Evolutionary conservation across 768 basidiomycete genomes (phyloP), one percentile per base, ranked within the genome.

Genomic region (Mycena pura): DNA sequence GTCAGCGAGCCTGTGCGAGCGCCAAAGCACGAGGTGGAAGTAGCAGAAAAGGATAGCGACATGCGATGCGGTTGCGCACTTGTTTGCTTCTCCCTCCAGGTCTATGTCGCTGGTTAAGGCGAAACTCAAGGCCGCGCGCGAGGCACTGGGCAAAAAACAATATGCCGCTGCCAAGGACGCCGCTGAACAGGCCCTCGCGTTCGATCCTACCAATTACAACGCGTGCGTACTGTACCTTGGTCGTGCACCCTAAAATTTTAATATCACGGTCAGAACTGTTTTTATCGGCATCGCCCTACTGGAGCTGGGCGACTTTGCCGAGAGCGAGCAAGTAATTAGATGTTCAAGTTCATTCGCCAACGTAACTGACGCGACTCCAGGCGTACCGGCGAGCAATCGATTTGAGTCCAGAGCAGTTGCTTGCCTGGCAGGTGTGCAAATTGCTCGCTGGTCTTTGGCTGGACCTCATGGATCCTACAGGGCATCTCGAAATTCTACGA

Each of bases 161-260:
- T 95, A 85, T 66, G 72, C 77, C 5, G 76, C 75, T 19, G 95
- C 93, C 11, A 85, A 83, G 60, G 83, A 88, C 64, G 83, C 87
- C n/a, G 86, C 89, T 8, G 72, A 78, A 40, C 82, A 86, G 63
- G 87, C 88, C 9, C 76, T 93, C 17, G 86, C 88, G 34, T 87
- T 86, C 64, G 95, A 97, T 57, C 82, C 89, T 1, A 84, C 86
- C 40, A 95, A 94, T 69, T 96, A 96, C 71, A 88, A 91, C 69
- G 95, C 92, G 94, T 96, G 72, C 69, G 90, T 82, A 21, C 29
- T 6, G n/a, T n/a, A 34, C 11, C n/a, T 15, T 28, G 17, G 21
- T n/a, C 13, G 11, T 11, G n/a, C 6, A 27, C 3, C 8, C 21
- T 31, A 10, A 10, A 31, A 29, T 34, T 40, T 34, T 28, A 44